Conservation (phyloP, 2,329 filamentous ascomycete species). For the Colletotrichum sp. region DNA sequence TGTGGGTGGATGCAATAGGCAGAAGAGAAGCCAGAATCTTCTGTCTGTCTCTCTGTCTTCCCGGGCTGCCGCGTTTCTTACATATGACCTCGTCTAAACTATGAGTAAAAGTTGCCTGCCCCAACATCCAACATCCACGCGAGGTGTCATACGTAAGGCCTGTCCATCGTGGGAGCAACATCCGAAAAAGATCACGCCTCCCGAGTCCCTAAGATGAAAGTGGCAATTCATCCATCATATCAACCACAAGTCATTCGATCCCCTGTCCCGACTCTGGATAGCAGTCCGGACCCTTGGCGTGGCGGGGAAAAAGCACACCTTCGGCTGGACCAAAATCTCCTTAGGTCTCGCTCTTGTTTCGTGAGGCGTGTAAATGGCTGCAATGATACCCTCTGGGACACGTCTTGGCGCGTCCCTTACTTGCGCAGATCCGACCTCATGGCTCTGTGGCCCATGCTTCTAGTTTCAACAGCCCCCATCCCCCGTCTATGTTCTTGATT, state of each 20-base stretch:
- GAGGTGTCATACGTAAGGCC: conserved; percentile 14
- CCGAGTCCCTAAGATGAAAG: neutral
- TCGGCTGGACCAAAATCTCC: neutral
- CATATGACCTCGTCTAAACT: neutral
- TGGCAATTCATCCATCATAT: conserved; percentile 3
- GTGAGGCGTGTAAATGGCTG: neutral
- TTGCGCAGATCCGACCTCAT: neutral
- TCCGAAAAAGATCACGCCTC: conserved; percentile 4
- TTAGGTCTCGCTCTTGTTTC: conserved; percentile 16
- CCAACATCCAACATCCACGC: conserved; percentile 8
- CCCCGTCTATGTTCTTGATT: neutral
- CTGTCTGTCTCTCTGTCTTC: neutral
- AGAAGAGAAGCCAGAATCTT: neutral
- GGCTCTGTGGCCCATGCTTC: conserved; percentile 3
- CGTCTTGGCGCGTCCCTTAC: neutral
- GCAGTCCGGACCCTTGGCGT: neutral
- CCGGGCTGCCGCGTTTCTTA: neutral
- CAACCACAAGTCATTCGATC: conserved; percentile 1
- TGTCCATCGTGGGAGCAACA: conserved; percentile 3
- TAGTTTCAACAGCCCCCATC: conserved; percentile 1
- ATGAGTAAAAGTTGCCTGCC: conserved; percentile 13
- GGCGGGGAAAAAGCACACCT: neutral
- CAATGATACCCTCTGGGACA: conserved; percentile 10
- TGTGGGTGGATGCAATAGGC: neutral
- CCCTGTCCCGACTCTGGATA: neutral